These are phyloP conservation scores for Fusarium liriodendri DNA, from an alignment of 2,329 filamentous ascomycete genomes.

Conservation along the genomic window DNA sequence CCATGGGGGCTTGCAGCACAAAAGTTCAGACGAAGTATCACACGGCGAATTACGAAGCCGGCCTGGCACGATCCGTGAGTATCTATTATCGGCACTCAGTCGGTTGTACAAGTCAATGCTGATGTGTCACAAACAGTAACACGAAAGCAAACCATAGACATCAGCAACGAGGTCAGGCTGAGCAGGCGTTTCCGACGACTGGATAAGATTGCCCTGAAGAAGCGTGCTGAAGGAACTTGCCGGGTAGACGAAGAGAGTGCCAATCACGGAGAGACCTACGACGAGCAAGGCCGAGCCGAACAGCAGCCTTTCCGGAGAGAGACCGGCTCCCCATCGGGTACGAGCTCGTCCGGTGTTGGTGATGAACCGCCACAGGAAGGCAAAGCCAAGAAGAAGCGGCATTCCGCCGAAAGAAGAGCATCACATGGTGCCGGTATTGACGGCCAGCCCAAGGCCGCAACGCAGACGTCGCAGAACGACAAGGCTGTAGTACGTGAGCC, in stretches of 20 bases:
- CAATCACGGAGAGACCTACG: constrained; percentile 2
- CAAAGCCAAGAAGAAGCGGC: constrained; percentile 11
- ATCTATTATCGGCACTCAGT: background rate
- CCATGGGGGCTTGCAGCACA: background rate
- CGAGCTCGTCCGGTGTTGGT: constrained; percentile 2
- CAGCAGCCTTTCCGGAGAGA: background rate
- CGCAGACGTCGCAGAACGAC: background rate
- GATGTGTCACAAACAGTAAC: constrained; percentile 26
- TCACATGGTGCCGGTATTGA: constrained; percentile 2
- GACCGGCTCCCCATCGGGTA: background rate
- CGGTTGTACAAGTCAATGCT: background rate
- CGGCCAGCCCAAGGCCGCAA: background rate
- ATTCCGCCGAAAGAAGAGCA: constrained; percentile 1
- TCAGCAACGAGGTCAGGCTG: constrained; percentile 49
- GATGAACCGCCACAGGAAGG: constrained; percentile 2
- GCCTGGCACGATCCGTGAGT: constrained; percentile 32
- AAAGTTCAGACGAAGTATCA: background rate
- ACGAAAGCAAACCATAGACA: constrained; percentile 33
- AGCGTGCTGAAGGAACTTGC: background rate
- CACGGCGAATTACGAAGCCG: constrained; percentile 4
- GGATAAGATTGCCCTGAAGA: constrained; percentile 7
- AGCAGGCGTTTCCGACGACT: constrained; percentile 34
- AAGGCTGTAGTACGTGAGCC: background rate
- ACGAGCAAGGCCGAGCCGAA: constrained; percentile 8
- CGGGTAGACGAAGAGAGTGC: constrained; percentile 6